Conservation (phyloP, 2,329 filamentous ascomycete genomes). For the Magnaporthiopsis poae region DNA sequence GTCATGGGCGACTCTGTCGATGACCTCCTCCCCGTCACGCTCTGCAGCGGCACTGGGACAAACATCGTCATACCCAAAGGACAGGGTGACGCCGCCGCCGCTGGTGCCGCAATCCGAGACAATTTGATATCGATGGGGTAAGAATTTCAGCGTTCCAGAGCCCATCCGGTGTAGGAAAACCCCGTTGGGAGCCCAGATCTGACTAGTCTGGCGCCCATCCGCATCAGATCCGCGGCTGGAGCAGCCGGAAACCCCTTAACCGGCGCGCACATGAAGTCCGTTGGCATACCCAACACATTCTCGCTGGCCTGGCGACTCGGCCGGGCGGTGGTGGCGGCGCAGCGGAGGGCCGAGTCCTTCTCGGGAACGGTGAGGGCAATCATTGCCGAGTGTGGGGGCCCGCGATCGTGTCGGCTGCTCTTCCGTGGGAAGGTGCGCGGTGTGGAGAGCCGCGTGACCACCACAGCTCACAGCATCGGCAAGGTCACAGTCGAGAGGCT, state of each 20-base stretch:
- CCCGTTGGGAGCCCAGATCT: constrained; percentile 28
- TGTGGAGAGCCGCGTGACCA: constrained; percentile 42
- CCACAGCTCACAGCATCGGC: constrained; percentile 50
- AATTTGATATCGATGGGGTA: constrained; percentile 40
- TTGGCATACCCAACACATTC: constrained; percentile 41
- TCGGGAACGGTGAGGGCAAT: constrained; percentile 46
- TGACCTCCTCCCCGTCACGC: constrained; percentile 17
- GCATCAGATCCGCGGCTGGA: constrained; percentile 46
- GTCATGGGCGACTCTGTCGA: constrained; percentile 22
- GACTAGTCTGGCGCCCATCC: constrained; percentile 38
- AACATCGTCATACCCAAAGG: constrained; percentile 16
- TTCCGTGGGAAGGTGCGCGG: constrained; percentile 55
- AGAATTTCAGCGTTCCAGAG: constrained; percentile 21
- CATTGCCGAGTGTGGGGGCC: constrained; percentile 47
- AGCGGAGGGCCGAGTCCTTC: constrained; percentile 25
- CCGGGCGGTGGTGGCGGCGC: constrained; percentile 43
- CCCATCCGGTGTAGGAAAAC: not conserved
- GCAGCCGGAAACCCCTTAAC: constrained; percentile 37
- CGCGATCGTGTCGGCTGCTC: constrained; percentile 42
- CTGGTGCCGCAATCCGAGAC: constrained; percentile 40
- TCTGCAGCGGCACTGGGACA: constrained; percentile 17
- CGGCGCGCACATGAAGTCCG: constrained; percentile 38
- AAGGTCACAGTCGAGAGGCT: constrained; percentile 46
- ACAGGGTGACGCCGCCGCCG: constrained; percentile 14
- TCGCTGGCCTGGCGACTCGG: constrained; percentile 51